Percentiles rank a stretch among this genome's conserved stretches.
phyloP scores from a whole-genome alignment of 2,329 filamentous ascomycete genomes.

The Trichoderma endophyticum region DNA sequence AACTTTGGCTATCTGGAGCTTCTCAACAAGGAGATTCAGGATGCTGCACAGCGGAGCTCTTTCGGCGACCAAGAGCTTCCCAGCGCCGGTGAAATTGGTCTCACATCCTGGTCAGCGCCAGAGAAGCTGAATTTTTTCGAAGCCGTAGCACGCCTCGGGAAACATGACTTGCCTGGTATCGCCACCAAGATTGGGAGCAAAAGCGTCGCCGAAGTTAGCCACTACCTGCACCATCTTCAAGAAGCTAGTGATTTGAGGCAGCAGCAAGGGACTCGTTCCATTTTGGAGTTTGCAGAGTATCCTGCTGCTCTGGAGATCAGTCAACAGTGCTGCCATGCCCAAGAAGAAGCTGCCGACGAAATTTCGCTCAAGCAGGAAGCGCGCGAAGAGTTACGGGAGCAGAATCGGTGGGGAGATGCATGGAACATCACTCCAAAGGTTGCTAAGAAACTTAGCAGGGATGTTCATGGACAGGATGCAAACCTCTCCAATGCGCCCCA shows the following conservation, averaged over 20 bases:
- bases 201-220: constrained; percentile 67
- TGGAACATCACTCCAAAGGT: constrained; percentile 61
- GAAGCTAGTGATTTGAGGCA: constrained; percentile 42
- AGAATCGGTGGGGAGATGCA: constrained; percentile 55
- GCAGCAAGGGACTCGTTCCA: constrained; percentile 31
- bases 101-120: constrained; percentile 62
- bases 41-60: constrained; percentile 42
- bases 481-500: constrained; percentile 35
- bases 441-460: constrained; percentile 31
- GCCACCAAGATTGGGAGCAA: constrained; percentile 66
- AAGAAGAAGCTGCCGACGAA: constrained; percentile 67
- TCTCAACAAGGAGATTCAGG: constrained; percentile 57
- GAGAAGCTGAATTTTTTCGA: constrained; percentile 73
- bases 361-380: constrained; percentile 62
- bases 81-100: constrained; percentile 59
- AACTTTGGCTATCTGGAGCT: constrained; percentile 48
- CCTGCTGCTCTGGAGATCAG: constrained; percentile 73
- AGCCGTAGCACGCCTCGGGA: constrained; percentile 61
- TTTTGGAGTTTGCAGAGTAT: constrained; percentile 52
- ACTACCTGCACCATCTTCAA: constrained; percentile 64
- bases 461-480: constrained; percentile 20
- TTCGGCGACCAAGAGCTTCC: constrained; percentile 33
- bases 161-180: constrained; percentile 60
- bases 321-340: constrained; percentile 57
- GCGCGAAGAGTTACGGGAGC: constrained; percentile 59